Percentiles rank a stretch among this genome's conserved stretches.
Evolutionary conservation across 2,329 filamentous ascomycete species (phyloP).

Genomic region (Chaetomiaceae sp.): DNA sequence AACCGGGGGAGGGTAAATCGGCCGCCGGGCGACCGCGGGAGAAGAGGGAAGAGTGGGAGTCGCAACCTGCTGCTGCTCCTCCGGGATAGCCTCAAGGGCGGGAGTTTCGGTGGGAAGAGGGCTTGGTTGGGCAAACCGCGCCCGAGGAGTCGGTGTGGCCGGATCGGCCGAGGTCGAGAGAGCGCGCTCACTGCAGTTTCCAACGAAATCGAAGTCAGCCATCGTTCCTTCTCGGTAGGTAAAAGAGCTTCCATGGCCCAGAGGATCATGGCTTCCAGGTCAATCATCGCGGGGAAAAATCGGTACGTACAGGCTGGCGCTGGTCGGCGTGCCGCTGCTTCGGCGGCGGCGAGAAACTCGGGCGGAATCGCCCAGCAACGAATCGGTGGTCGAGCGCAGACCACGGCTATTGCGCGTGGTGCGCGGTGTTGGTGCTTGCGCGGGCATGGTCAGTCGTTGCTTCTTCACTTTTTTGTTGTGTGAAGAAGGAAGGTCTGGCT

Average conservation of each 20-base stretch:
- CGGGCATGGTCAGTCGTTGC: constrained; percentile 19
- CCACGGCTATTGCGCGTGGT: constrained; percentile 26
- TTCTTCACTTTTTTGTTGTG: constrained; percentile 4
- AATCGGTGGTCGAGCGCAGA: constrained; percentile 10
- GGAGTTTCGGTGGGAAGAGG: background rate
- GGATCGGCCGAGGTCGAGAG: background rate
- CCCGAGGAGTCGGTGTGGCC: background rate
- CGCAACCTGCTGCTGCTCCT: constrained; percentile 8
- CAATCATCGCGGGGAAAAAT: background rate
- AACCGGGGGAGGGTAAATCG: constrained; percentile 15
- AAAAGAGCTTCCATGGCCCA: background rate
- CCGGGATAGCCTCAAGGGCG: constrained; percentile 8
- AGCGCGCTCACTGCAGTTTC: background rate
- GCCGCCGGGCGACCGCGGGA: background rate
- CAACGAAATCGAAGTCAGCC: background rate
- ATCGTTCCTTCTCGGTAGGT: background rate
- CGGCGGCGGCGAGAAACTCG: constrained; percentile 7
- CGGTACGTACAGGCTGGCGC: background rate
- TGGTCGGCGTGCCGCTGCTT: constrained; percentile 7
- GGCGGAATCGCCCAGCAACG: constrained; percentile 2
- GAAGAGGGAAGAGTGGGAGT: background rate
- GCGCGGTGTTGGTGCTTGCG: constrained; percentile 22
- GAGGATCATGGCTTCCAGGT: background rate
- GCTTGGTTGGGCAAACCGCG: background rate
- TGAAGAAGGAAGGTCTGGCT: constrained; percentile 1